phyloP scores from a whole-genome alignment of 352 stramenopile species.

The Blastocystis sp. region DNA sequence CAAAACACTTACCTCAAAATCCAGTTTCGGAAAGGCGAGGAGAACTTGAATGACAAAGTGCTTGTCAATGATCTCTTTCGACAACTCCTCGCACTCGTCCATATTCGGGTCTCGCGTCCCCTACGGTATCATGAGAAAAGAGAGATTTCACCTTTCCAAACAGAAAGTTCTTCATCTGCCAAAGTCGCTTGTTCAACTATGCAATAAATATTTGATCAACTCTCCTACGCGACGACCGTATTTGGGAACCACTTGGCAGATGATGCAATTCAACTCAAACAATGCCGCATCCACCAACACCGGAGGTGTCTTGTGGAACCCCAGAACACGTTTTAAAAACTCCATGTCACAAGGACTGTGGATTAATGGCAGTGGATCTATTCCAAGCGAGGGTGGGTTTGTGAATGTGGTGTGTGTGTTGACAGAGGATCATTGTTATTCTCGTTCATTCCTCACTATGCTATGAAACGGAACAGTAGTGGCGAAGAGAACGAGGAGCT shows the following conservation, averaged over 20 bases:
- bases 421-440: neutral
- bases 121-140: neutral
- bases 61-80: slow-evolving; percentile 53
- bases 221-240: neutral
- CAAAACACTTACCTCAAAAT: slow-evolving; percentile 1
- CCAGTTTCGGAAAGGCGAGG: slow-evolving; percentile 19
- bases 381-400: no score
- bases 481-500: neutral
- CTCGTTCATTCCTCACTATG: neutral
- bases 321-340: slow-evolving; percentile 38
- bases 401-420: no score
- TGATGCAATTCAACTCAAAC: slow-evolving; percentile 50
- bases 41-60: slow-evolving; percentile 44
- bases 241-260: slow-evolving; percentile 33
- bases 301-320: slow-evolving; percentile 46
- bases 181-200: slow-evolving; percentile 53
- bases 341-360: neutral
- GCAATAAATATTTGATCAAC: neutral
- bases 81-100: slow-evolving; percentile 49
- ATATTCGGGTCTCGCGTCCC: slow-evolving; percentile 11
- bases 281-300: slow-evolving; percentile 32
- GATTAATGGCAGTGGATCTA: no score
- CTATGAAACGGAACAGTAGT: neutral
- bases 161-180: slow-evolving; percentile 55
- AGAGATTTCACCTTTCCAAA: slow-evolving; percentile 18